phyloP scores from a whole-genome alignment of 495 filamentous ascomycete genomes.

The Haplographium delicatum region DNA sequence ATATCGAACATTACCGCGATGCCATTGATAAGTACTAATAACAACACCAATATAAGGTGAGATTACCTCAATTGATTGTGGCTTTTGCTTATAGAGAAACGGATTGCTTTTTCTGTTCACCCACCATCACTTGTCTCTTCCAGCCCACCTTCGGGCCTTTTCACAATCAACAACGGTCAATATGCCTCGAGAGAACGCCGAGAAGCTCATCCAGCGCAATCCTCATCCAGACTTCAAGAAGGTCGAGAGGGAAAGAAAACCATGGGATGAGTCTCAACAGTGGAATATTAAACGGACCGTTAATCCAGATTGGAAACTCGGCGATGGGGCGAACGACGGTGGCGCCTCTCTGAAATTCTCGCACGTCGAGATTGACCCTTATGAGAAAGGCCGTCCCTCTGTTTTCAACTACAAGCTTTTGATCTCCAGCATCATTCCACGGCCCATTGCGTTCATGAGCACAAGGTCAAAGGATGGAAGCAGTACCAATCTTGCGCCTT shows the following conservation, averaged over 20 bases:
- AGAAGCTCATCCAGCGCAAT: slow-evolving; percentile 52
- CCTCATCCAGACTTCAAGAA: slow-evolving; percentile 72
- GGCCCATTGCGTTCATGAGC: slow-evolving; percentile 61
- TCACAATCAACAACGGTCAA: slow-evolving; percentile 1
- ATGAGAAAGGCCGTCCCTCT: slow-evolving; percentile 60
- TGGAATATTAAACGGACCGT: slow-evolving; percentile 65
- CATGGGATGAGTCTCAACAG: slow-evolving; percentile 49
- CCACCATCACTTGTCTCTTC: background rate
- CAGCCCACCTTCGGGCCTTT: background rate
- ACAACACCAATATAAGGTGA: no score
- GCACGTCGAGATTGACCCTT: slow-evolving; percentile 80
- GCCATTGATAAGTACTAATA: no score
- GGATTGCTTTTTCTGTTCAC: background rate
- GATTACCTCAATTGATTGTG: no score
- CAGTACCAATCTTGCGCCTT: slow-evolving; percentile 76
- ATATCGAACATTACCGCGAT: no score
- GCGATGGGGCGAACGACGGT: slow-evolving; percentile 59
- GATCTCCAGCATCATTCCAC: slow-evolving; percentile 79
- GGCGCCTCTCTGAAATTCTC: slow-evolving; percentile 48
- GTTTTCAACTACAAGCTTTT: slow-evolving; percentile 87
- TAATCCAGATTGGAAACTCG: slow-evolving; percentile 69
- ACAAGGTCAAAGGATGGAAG: slow-evolving; percentile 38
- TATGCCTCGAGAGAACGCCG: slow-evolving; percentile 23
- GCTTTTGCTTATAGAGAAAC: no score
- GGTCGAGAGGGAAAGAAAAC: slow-evolving; percentile 66